These are phyloP conservation scores for Arabidopsis suecica DNA, from an alignment of 345 rosid species.

Conservation along the genomic window DNA sequence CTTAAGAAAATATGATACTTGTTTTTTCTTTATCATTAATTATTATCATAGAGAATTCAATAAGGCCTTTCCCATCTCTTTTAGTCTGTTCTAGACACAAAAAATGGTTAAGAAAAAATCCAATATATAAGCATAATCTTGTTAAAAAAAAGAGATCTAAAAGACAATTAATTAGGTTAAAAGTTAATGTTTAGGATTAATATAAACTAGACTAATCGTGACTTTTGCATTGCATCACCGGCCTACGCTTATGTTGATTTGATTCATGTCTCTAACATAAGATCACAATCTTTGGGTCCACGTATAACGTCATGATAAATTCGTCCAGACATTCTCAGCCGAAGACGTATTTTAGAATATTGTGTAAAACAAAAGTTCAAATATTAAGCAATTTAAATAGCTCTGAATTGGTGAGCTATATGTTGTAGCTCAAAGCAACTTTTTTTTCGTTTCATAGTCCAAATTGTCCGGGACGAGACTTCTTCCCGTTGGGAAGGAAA, in stretches of 20 bases:
- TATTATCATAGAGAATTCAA: neutral
- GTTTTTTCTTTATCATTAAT: neutral
- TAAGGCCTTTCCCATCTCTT: neutral
- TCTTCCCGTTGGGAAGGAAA: too few species aligned
- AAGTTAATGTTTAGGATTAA: too few species aligned
- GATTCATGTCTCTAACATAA: conserved; percentile 11
- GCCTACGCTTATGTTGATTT: conserved; percentile 16
- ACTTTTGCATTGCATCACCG: conserved; percentile 22
- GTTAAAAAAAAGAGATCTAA: neutral
- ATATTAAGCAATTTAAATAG: neutral
- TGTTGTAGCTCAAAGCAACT: neutral
- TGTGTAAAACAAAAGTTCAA: neutral
- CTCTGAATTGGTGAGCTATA: neutral
- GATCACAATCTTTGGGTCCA: conserved; percentile 16
- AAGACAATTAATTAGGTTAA: too few species aligned
- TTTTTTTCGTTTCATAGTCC: too few species aligned
- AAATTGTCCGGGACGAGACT: too few species aligned
- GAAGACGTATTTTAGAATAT: neutral
- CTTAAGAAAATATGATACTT: too few species aligned
- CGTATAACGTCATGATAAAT: conserved; percentile 1
- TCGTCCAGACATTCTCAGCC: neutral
- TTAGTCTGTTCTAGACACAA: neutral
- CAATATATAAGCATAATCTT: neutral
- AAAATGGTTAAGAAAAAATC: neutral
- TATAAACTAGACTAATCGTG: neutral